Conservation (phyloP, 208 protist genomes). For the Naegleria gruberi region DNA sequence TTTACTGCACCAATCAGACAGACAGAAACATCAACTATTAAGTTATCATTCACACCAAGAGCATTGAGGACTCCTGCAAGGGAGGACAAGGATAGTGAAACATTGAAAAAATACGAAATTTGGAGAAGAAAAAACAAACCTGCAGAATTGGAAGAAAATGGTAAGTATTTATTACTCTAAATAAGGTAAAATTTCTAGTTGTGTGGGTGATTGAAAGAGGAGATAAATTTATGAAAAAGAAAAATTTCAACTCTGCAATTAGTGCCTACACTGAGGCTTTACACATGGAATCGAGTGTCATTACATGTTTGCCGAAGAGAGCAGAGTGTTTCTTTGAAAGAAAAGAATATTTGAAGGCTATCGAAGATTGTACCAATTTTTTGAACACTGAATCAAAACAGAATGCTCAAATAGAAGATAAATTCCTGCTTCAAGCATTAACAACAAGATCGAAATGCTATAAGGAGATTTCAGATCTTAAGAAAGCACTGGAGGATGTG, state of each 20-base stretch:
- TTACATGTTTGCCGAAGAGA: background rate
- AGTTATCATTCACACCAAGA: background rate
- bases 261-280: background rate
- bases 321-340: background rate
- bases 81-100: conserved; percentile 9
- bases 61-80: background rate
- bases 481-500: background rate
- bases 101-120: background rate
- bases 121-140: background rate
- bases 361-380: background rate
- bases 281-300: background rate
- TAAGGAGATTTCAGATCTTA: background rate
- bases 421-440: background rate
- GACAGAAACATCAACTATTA: background rate
- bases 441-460: background rate
- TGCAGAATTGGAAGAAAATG: background rate
- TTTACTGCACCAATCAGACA: background rate
- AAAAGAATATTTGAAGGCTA: background rate
- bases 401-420: background rate
- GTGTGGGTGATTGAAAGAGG: background rate
- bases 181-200: too few species aligned
- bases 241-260: background rate
- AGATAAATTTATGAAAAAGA: background rate
- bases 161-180: too few species aligned
- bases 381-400: background rate